A percentile compares a stretch with the other conserved stretches of the same genome.
Evolutionary conservation across 805 yeast species (phyloP).

Genomic region (Zygoascus biomembranicola): DNA sequence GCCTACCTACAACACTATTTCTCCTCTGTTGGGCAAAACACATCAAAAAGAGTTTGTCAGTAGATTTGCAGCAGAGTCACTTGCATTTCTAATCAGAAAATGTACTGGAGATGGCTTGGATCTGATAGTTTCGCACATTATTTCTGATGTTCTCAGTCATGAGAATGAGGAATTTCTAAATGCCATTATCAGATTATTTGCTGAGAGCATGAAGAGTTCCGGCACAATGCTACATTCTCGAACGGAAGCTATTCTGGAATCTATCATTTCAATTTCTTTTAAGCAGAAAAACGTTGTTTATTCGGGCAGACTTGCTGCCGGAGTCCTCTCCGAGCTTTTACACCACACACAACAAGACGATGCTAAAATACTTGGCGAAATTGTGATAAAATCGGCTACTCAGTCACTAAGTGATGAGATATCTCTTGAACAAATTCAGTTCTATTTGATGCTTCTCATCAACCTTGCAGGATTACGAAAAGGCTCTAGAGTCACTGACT

Average conservation of each 20-base stretch:
- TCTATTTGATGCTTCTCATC: constrained; percentile 14
- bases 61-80: constrained; percentile 83
- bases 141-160: constrained; percentile 27
- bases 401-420: not conserved
- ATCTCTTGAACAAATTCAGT: not conserved
- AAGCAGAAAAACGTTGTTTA: constrained; percentile 2
- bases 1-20: constrained; percentile 59
- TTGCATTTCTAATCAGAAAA: constrained; percentile 75
- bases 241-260: constrained; percentile 39
- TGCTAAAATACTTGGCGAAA: constrained; percentile 20
- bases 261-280: constrained; percentile 7
- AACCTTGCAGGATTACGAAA: constrained; percentile 28
- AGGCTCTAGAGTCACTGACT: constrained; percentile 30
- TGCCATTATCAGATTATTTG: constrained; percentile 51
- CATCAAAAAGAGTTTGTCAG: constrained; percentile 52
- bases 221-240: constrained; percentile 69
- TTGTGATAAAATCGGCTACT: constrained; percentile 1
- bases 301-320: constrained; percentile 11
- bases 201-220: constrained; percentile 70
- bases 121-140: constrained; percentile 36
- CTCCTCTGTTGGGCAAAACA: constrained; percentile 52
- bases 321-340: constrained; percentile 22
- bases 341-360: constrained; percentile 28
- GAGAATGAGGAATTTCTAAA: constrained; percentile 43
- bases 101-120: constrained; percentile 42